Percentiles rank a stretch among this genome's conserved stretches.
These are phyloP conservation scores for Marsdenia floribunda DNA, from an alignment of 257 asterid species.

Conservation along the genomic window DNA sequence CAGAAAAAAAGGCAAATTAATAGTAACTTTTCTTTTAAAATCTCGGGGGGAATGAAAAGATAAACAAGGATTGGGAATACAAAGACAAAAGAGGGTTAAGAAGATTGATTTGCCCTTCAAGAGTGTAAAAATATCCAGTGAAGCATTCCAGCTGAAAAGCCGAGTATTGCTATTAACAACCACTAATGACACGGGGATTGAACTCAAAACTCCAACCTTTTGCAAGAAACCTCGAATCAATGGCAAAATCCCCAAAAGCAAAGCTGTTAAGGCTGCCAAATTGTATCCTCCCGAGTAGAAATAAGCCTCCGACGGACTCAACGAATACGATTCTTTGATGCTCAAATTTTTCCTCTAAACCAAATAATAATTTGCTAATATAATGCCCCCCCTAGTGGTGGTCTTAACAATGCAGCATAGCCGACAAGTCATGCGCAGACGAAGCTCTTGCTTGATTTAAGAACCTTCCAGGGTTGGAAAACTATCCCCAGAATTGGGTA, in stretches of 20 bases:
- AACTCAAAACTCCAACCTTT: constrained; percentile 52
- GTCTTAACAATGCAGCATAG: constrained; percentile 80
- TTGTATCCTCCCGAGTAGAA: constrained; percentile 65
- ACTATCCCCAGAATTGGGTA: too few relatives aligned
- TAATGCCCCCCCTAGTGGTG: constrained; percentile 62
- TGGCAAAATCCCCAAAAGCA: constrained; percentile 66
- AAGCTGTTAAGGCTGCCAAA: constrained; percentile 50
- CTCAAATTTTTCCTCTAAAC: constrained; percentile 35
- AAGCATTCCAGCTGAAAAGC: constrained; percentile 65
- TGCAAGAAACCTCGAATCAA: constrained; percentile 83
- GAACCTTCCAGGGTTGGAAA: too few relatives aligned
- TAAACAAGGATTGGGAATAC: constrained; percentile 22
- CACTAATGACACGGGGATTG: constrained; percentile 23
- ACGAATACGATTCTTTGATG: constrained; percentile 41
- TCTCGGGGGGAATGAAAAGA: not conserved
- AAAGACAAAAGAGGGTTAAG: constrained; percentile 39
- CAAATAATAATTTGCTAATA: constrained; percentile 68
- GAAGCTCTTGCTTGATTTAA: too few relatives aligned
- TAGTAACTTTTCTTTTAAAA: too few relatives aligned
- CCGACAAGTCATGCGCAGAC: constrained; percentile 90
- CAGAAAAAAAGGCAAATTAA: too few relatives aligned
- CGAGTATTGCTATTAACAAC: constrained; percentile 70
- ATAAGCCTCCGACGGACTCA: constrained; percentile 54
- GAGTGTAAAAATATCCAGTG: constrained; percentile 43
- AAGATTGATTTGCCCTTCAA: constrained; percentile 16